Conservation (phyloP, 139 green algal genomes). For the Chlorella sp. region DNA sequence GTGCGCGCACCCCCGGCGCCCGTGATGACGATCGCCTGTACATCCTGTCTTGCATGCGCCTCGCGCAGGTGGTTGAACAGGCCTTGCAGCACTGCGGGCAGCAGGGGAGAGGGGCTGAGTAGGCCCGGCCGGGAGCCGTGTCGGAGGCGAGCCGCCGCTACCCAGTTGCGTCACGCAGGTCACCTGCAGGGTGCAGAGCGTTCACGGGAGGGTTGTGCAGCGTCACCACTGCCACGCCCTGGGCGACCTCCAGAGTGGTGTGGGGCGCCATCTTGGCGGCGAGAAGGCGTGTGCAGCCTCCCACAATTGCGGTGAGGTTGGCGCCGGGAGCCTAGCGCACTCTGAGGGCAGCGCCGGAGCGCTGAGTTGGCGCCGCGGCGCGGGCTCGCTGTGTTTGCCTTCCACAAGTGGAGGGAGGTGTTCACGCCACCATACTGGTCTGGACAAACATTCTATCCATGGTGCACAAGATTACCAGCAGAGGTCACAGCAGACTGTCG, state of each 20-base stretch:
- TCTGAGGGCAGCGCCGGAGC: too few relatives aligned
- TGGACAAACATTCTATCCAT: too few relatives aligned
- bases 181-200: conserved; percentile 86
- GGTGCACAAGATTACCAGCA: too few relatives aligned
- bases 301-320: background rate
- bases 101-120: background rate
- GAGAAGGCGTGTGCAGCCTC: background rate
- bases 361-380: too few relatives aligned
- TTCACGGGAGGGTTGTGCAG: conserved; percentile 96
- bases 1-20: conserved; percentile 53
- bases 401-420: too few relatives aligned
- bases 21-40: conserved; percentile 93
- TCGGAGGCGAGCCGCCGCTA: background rate
- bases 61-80: conserved; percentile 79
- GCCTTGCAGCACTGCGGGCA: conserved; percentile 78
- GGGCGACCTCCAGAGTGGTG: conserved; percentile 26
- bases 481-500: too few relatives aligned
- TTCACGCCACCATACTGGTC: too few relatives aligned
- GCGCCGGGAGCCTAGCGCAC: too few relatives aligned
- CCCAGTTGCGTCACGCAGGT: background rate
- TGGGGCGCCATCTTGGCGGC: background rate
- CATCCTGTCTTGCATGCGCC: conserved; percentile 70
- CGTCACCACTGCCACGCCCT: conserved; percentile 90
- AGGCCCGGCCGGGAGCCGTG: background rate
- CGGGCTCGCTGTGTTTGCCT: too few relatives aligned